Evolutionary conservation across 805 yeast genomes (phyloP).

Genomic region (Priceomyces melissophilus): DNA sequence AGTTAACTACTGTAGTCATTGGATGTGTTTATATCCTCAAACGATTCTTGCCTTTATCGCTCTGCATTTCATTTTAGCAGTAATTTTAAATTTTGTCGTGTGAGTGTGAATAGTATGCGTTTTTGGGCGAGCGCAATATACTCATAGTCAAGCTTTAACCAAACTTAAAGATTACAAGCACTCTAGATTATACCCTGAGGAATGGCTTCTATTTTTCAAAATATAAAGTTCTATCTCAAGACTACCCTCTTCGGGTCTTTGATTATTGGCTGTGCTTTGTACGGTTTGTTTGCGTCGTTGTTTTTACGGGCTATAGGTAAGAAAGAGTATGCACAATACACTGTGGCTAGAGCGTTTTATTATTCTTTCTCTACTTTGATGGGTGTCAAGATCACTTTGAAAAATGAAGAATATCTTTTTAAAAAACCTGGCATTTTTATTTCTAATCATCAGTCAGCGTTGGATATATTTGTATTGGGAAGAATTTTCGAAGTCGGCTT

Average conservation of each 20-base stretch:
- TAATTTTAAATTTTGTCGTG: no score
- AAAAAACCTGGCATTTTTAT: conserved; percentile 73
- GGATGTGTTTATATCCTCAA: no score
- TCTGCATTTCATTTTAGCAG: no score
- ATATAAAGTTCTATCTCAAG: conserved; percentile 52
- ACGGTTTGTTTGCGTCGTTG: conserved; percentile 77
- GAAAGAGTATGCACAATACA: conserved; percentile 79
- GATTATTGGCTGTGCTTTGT: conserved; percentile 58
- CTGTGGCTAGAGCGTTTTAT: conserved; percentile 83
- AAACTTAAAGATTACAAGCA: no score
- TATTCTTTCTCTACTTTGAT: conserved; percentile 53
- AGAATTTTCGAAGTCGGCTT: conserved; percentile 82
- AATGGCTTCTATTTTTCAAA: conserved; percentile 6
- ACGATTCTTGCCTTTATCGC: no score
- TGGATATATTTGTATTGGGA: conserved; percentile 82
- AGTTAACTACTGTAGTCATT: no score
- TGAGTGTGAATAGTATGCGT: no score
- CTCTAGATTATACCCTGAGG: neutral
- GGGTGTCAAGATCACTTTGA: conserved; percentile 68
- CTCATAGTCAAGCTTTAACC: no score
- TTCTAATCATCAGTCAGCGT: conserved; percentile 87
- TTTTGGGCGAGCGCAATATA: no score
- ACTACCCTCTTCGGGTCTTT: conserved; percentile 52
- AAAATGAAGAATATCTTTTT: conserved; percentile 56
- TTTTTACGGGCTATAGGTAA: conserved; percentile 65